Base-by-base conservation (phyloP, 306 rosid species). In the Trifolium fragiferum region DNA sequence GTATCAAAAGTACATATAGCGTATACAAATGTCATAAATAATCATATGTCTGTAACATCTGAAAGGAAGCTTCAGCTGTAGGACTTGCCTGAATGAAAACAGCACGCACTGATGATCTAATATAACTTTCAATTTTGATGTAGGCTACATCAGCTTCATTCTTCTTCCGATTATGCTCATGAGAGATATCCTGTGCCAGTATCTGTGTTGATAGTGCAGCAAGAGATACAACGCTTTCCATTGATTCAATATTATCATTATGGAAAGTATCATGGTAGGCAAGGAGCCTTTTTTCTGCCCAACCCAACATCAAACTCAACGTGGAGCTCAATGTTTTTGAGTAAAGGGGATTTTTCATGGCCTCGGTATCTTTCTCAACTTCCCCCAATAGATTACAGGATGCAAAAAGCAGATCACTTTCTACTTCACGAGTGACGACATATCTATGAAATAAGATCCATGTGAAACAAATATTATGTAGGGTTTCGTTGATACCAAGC, bases 281-380 rank as follows among this genome's bases (percentile, higher is more conserved):
- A 75, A 89, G 82, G 62, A 94, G 97, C 80, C 87, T 90, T 76
- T 82, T 87, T 88, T 94, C 99, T 20, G 92, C 84, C 97, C 97
- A 94, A 63, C 78, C 79, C 62, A 88, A 41, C 62, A 90, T 82
- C 59, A 84, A 81, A 79, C 78, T 88, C 77, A 85, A 74, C 1
- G 81, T 77, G 16, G 92, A 83, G 70, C 86, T 86, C 82, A 91
- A 62, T 38, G 79, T 70, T 70, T 85, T 86, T 2, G 84, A 66
- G 78, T 82, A 79, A 14, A 78, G 43, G 61, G 93, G 90, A 85
- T 90, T 93, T 46, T 76, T 79, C 50, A 73, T 71, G 35, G 77
- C 76, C 58, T 76, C 73, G 30, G 80, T 77, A 82, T 88, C 97
- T 41, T 84, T 91, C 78, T 90, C 95, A 74, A 94, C 89, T 81